Evolutionary conservation across 2,329 filamentous ascomycete genomes (phyloP).

Genomic region (Verticillium zaregamsianum): DNA sequence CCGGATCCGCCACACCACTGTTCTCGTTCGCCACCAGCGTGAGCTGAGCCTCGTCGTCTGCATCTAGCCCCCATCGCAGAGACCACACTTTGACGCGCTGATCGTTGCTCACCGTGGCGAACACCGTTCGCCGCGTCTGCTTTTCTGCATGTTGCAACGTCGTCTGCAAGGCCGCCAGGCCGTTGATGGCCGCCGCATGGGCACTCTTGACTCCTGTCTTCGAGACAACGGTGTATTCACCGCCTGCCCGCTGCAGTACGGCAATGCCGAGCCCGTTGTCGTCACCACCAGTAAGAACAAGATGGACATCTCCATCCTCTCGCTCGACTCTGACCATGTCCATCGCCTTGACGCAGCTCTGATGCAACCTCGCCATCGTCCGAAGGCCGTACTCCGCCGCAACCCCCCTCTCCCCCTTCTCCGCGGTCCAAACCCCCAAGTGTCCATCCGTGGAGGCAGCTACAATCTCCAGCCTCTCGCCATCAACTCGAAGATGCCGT

Average conservation of each 20-base stretch:
- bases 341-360: conserved; percentile 73
- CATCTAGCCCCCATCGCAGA: conserved; percentile 7
- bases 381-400: conserved; percentile 20
- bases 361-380: conserved; percentile 56
- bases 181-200: conserved; percentile 70
- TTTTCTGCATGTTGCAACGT: conserved; percentile 3
- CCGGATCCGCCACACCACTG: conserved; percentile 58
- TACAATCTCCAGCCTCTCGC: conserved; percentile 38
- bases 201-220: conserved; percentile 44
- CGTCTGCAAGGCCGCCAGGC: conserved; percentile 33
- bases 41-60: conserved; percentile 18
- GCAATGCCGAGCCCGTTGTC: conserved; percentile 74
- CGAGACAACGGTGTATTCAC: conserved; percentile 16
- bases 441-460: conserved; percentile 81
- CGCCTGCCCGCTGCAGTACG: conserved; percentile 22
- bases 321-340: conserved; percentile 30
- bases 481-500: conserved; percentile 31
- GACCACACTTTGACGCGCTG: conserved; percentile 55
- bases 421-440: conserved; percentile 55
- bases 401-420: not conserved
- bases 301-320: conserved; percentile 31
- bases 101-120: conserved; percentile 53
- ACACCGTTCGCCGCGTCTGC: conserved; percentile 7
- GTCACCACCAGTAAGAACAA: conserved; percentile 74
- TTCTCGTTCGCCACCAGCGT: conserved; percentile 44